phyloP scores from a whole-genome alignment of 768 basidiomycete genomes.

The Scleroderma citrinum region DNA sequence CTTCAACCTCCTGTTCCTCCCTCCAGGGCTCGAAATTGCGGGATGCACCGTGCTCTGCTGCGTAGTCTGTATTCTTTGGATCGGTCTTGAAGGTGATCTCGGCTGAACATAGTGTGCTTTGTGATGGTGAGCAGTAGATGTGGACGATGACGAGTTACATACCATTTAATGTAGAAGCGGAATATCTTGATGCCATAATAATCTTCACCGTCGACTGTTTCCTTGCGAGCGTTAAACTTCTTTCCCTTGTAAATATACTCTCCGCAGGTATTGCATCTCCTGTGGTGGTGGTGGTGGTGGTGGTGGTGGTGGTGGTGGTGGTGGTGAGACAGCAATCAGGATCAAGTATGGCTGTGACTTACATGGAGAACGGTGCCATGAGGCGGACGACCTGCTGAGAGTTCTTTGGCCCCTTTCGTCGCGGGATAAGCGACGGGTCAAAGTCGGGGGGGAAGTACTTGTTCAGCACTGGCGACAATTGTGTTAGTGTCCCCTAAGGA shows the following conservation, averaged over 20 bases:
- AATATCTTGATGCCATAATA: conserved; percentile 99
- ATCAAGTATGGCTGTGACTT: conserved; percentile 20
- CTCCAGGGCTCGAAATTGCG: conserved; percentile 98
- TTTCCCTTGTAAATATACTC: conserved; percentile 99
- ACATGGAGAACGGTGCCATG: conserved; percentile 99
- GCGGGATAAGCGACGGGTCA: conserved; percentile 92
- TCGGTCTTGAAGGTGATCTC: conserved; percentile 99
- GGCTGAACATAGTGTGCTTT: conserved; percentile 88
- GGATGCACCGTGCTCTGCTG: conserved; percentile 93
- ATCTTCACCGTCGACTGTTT: conserved; percentile 95
- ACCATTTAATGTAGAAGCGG: conserved; percentile 91
- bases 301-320: no score
- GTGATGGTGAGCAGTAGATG: conserved; percentile 10
- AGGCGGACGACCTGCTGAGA: conserved; percentile 96
- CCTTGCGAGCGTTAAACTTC: conserved; percentile 99
- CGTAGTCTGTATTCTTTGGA: conserved; percentile 93
- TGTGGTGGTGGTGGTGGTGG: conserved; percentile 27
- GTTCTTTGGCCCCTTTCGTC: conserved; percentile 86
- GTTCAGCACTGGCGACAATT: conserved; percentile 63
- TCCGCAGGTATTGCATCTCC: conserved; percentile 93
- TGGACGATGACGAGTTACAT: conserved; percentile 19
- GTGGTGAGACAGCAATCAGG: conserved; percentile 7
- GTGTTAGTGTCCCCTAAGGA: conserved; percentile 1
- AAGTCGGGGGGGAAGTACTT: conserved; percentile 98
- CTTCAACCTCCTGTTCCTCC: conserved; percentile 70